phyloP scores from a whole-genome alignment of 192 early-diverging fungal genomes.

The Gigaspora rosea region DNA sequence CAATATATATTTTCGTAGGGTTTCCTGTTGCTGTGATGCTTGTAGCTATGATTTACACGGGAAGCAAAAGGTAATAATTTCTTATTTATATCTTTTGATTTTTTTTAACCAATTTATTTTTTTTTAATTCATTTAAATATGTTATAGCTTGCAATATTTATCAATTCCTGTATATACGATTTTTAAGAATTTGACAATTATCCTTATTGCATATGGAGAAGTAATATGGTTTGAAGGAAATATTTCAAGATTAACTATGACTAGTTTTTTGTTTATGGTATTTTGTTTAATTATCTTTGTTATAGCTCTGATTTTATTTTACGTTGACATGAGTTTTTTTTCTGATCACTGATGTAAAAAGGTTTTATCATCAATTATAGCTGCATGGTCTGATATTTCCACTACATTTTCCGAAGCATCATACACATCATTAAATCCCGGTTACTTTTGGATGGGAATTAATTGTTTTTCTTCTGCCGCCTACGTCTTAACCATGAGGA shows the following conservation, averaged over 20 bases:
- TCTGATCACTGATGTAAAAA: constrained; percentile 30
- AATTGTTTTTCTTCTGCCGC: constrained; percentile 91
- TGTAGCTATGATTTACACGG: constrained; percentile 96
- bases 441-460: constrained; percentile 87
- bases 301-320: not conserved
- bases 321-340: not conserved
- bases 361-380: constrained; percentile 83
- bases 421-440: constrained; percentile 41
- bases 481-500: constrained; percentile 90
- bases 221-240: constrained; percentile 77
- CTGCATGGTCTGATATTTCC: constrained; percentile 78
- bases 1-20: constrained; percentile 49
- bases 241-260: constrained; percentile 80
- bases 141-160: constrained; percentile 74
- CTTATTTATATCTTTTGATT: not conserved
- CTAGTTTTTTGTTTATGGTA: constrained; percentile 83
- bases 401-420: constrained; percentile 27
- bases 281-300: not conserved
- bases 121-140: not conserved
- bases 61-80: constrained; percentile 71
- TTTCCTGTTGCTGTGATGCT: constrained; percentile 83
- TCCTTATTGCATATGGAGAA: constrained; percentile 94
- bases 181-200: constrained; percentile 99
- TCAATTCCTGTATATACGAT: constrained; percentile 95
- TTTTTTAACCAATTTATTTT: not conserved